Evolutionary conservation across 768 basidiomycete species (phyloP), one percentile per base, ranked within the genome.

Genomic region (Phlebiopsis flavidoalba): DNA sequence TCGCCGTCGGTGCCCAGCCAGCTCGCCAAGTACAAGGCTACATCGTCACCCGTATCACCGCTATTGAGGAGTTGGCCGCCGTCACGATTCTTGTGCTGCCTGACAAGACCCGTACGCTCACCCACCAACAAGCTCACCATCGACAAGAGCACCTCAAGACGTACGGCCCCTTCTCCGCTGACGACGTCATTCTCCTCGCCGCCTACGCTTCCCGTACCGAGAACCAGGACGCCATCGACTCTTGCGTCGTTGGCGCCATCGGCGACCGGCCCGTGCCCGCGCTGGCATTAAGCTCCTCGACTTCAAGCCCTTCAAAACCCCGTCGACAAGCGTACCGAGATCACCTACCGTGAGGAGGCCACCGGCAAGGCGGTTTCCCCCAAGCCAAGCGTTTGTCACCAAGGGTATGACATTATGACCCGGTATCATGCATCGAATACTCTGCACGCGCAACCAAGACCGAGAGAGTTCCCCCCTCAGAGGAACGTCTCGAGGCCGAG

Each of bases 391-490:
- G 96, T n/a, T n/a, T 70, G 96, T 96, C 70, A 97, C 96, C 73
- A 98, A 98, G 88, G 96, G 96, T 74, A 98, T 98, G 96, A 98
- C 96, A n/a, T n/a, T n/a, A n/a, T n/a, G n/a, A n/a, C n/a, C n/a
- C 48, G 96, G 95, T 79, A 90, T 93, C 75, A 94, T 98, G n/a
- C 80, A 95, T 97, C 71, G 93, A 96, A 60, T n/a, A n/a, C 89
- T 97, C 53, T 98, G 95, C 86, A 82, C 91, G 22, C 91, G 96
- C 73, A 95, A 97, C n/a, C 89, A 98, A 98, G 86, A 91, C 92
- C 45, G 88, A 91, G 11, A 93, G 93, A 63, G n/a, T n/a, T n/a
- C n/a, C n/a, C n/a, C n/a, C n/a, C 66, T 94, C 48, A n/a, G 95
- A 98, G 83, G 86, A 91, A 77, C 83, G 80, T 67, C 88, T 98